Evolutionary conservation across 805 yeast genomes (phyloP), one percentile per base, ranked within the genome.

Genomic region (Wickerhamiella domercqiae): DNA sequence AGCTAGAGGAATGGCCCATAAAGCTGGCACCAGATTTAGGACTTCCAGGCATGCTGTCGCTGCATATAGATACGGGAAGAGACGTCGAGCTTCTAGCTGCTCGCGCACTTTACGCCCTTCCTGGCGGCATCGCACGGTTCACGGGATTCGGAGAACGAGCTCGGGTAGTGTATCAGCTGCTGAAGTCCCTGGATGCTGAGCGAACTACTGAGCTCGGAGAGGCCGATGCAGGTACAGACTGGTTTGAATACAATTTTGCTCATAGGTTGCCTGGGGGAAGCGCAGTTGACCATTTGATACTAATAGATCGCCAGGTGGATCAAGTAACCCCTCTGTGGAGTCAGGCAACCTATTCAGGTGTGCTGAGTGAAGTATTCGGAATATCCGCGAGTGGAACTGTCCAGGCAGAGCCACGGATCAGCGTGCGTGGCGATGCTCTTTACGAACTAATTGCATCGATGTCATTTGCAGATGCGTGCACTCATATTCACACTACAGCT

Each of bases 401-500:
- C 4, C n/a, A 38, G 13, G 14, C 24, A 6, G 33, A 21, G 3
- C 18, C 24, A 3, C 39, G 38, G 15, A 32, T 36, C 21, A 25
- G 37, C 24, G 33, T 43, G 24, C 41, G 44, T 2, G 22, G 37
- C n/a, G 54, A 49, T 29, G 42, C 40, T 4, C 35, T 48, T 13
- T 47, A 47, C 29, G 26, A 21, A 1, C 55, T 65, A 5, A 61
- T 86, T 13, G 70, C 73, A 43, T 71, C 73, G 50, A 57, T 74
- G 39, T 84, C 84, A 45, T 86, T 90, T 55, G 78, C 86, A 2
- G 67, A 74, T 19, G 76, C 86, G 25, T 96, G 96, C 1, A 67
- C 71, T 5, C 64, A 66, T 19, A 63, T 90, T 32, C 86, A 83
- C 53, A 54, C 62, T 19, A 62, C 73, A 39, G 96, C 96, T 0